Conservation (phyloP, 2,329 filamentous ascomycete species). For the Fusarium sp. region DNA sequence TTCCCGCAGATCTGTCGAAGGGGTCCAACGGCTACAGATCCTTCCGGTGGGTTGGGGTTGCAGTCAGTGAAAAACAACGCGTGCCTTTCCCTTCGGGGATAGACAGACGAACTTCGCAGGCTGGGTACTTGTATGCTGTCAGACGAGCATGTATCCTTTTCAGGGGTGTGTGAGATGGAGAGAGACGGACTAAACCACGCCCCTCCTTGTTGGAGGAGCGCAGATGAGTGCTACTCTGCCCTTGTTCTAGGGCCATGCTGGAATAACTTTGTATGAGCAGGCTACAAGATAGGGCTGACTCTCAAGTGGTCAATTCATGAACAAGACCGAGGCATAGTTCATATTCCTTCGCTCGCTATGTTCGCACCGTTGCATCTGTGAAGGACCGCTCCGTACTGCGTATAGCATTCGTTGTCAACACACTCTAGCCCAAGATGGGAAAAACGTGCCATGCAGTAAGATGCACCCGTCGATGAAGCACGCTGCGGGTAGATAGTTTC, state of each 20-base stretch:
- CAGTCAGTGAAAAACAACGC: conserved; percentile 1
- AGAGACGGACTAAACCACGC: conserved; percentile 9
- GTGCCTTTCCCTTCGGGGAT: conserved; percentile 3
- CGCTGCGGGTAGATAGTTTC: conserved; percentile 23
- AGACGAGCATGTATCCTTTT: conserved; percentile 31
- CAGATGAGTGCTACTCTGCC: conserved; percentile 11
- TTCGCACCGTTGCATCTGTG: not conserved
- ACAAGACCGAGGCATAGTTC: not conserved
- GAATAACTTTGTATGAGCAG: conserved; percentile 3
- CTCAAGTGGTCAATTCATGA: not conserved
- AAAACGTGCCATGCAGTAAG: conserved; percentile 31
- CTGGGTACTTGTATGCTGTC: conserved; percentile 32
- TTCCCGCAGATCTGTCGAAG: not conserved
- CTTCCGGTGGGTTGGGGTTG: conserved; percentile 41
- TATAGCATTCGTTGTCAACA: not conserved
- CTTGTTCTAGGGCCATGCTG: conserved; percentile 30
- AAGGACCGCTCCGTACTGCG: not conserved
- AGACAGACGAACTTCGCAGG: not conserved
- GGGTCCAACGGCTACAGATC: conserved; percentile 2
- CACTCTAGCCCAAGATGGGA: conserved; percentile 5
- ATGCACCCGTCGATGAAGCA: conserved; percentile 35
- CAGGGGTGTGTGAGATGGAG: not conserved
- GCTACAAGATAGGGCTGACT: conserved; percentile 26
- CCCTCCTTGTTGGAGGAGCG: not conserved
- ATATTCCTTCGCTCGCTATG: not conserved